Evolutionary conservation across 1,284 basidiomycete species (phyloP), one percentile per base, ranked within the genome.

Genomic region (Jaminaea rosea): DNA sequence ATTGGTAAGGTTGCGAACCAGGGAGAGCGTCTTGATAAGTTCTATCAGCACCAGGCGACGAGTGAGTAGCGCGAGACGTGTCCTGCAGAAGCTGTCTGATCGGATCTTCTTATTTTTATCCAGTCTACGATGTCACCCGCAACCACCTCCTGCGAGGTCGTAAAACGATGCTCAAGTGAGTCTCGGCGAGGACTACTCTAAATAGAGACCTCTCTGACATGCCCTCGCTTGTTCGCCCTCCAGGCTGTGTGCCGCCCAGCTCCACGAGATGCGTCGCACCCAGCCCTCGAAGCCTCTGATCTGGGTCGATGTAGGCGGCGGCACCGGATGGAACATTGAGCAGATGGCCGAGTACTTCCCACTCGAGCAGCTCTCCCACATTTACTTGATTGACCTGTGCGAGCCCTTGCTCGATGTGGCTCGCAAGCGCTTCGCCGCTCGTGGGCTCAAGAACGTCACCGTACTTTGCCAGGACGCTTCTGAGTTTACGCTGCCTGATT

Each of bases 301-400:
- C 27, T 88, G 87, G 87, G 79, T 88, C 27, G 87, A 88, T 72
- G 83, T 88, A 51, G 87, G 86, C 8, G 87, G 86, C 26, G 87
- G 86, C 29, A 88, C 86, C 9, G 84, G 85, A 11, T 84, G 85
- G 78, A 88, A 88, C 74, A 84, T 88, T 60, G 87, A 88, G 75
- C 78, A 83, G 59, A 88, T 87, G 86, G 79, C 86, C 75, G 80
- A 81, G 63, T 81, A 82, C 72, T 79, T 86, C 52, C 81, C 84
- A 13, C 57, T 73, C 32, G 53, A 54, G 36, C 53, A 69, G 53
- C 59, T 72, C 21, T 67, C 67, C 9, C 62, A 83, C 26, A 77
- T 88, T 50, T 88, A 88, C 73, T 78, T 88, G 46, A 77, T 87
- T 63, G 85, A 87, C 64, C 80, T 87, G 7, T 87, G 85, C 63